Base-by-base conservation (phyloP, 257 asterid species). In the Gynochthodes officinalis region DNA sequence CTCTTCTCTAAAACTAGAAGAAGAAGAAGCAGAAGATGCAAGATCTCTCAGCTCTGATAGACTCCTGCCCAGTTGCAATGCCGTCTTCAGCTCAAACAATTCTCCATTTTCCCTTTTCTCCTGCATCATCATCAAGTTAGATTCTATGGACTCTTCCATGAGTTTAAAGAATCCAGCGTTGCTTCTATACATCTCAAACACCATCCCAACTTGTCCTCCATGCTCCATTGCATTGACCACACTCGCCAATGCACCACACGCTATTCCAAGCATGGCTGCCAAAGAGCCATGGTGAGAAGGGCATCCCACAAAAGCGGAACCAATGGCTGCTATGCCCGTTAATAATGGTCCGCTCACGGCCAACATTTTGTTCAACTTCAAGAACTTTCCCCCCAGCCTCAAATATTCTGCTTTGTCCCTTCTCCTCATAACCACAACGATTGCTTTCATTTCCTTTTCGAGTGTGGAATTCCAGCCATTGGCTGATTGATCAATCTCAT, bases 131-230 rank as follows among this genome's bases (percentile, higher is more conserved):
- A 39, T 65, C 85, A 88, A 46, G 43, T 82, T 85, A 10, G 78
- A 69, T 43, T 77, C 89, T 2, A 92, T 89, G 5, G 91, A 71
- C 25, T 89, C 89, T 52, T 89, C 86, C 89, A 89, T 80, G 64
- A 75, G 43, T 74, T 77, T 44, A 28, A 91, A 91, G 78, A 91
- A 89, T 2, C 97, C 97, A 1, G 96, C 96, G 3, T 86, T 86
- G 80, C 88, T 74, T 42, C 97, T 52, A 52, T 92, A 92, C 96
- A 88, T 88, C 67, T 92, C 97, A 28, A 85, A 84, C 87, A 85
- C 90, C 96, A 92, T 92, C 10, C 97, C 97, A 25, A 89, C 93
- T 62, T 89, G 96, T 33, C 86, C 89, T 0, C 96, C 96, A 50
- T 92, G 97, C 52, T 92, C 93, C 1, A 89, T 2, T 37, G 87